phyloP scores from a whole-genome alignment of 2,329 filamentous ascomycete species.

The Botrytis squamosa region DNA sequence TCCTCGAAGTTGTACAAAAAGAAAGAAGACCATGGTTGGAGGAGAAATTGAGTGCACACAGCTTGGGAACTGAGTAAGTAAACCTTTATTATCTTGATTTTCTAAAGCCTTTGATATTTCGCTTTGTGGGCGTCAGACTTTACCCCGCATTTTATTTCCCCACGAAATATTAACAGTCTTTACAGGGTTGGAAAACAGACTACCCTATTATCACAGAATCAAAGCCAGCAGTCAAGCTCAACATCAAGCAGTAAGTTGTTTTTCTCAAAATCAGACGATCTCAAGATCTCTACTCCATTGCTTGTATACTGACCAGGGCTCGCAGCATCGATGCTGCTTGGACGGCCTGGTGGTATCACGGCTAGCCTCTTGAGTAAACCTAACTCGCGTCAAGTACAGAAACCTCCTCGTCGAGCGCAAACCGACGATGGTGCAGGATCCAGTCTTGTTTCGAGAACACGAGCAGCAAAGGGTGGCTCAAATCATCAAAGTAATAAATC shows the following conservation, averaged over 20 bases:
- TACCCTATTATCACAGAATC: constrained; percentile 27
- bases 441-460: constrained; percentile 44
- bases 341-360: constrained; percentile 69
- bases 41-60: constrained; percentile 70
- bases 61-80: constrained; percentile 44
- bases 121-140: neutral
- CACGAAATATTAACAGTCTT: constrained; percentile 8
- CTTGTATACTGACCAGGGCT: constrained; percentile 17
- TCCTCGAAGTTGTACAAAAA: constrained; percentile 89
- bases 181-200: constrained; percentile 28
- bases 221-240: constrained; percentile 36
- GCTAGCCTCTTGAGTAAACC: constrained; percentile 81
- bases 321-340: constrained; percentile 61
- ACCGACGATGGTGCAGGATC: constrained; percentile 59
- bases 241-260: constrained; percentile 33
- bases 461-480: constrained; percentile 49
- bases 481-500: constrained; percentile 70
- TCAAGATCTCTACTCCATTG: neutral
- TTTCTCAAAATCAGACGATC: neutral
- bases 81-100: neutral
- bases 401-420: constrained; percentile 56
- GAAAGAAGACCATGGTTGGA: constrained; percentile 89
- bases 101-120: neutral
- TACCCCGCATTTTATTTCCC: neutral
- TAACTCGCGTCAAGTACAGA: constrained; percentile 53